A percentile compares a stretch with the other conserved stretches of the same genome.
These are phyloP conservation scores for Pyronema domesticum DNA, from an alignment of 495 filamentous ascomycete genomes.

Conservation along the genomic window DNA sequence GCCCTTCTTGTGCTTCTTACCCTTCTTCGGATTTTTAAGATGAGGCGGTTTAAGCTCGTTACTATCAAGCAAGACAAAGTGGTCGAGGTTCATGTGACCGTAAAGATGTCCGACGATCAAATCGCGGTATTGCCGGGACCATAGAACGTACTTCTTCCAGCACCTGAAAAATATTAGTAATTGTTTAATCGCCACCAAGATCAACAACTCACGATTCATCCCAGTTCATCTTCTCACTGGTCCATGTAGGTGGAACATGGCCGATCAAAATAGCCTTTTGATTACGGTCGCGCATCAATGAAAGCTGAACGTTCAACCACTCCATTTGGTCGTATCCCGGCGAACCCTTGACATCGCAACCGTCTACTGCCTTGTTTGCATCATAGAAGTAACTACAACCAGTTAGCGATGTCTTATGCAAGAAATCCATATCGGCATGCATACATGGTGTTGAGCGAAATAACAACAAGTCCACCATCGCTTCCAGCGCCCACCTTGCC, in stretches of 20 bases:
- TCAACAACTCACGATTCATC: constrained; percentile 37
- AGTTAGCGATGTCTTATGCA: constrained; percentile 12
- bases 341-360: constrained; percentile 56
- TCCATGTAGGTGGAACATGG: constrained; percentile 81
- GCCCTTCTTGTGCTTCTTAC: constrained; percentile 27
- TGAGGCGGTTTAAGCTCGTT: constrained; percentile 41
- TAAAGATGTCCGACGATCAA: constrained; percentile 63
- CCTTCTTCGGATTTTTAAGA: constrained; percentile 31
- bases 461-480: constrained; percentile 46
- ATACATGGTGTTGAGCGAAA: constrained; percentile 80
- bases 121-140: constrained; percentile 78
- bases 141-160: constrained; percentile 95
- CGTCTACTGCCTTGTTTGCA: constrained; percentile 80
- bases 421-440: constrained; percentile 4
- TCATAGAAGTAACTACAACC: constrained; percentile 58
- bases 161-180: constrained; percentile 34
- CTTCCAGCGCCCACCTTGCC: constrained; percentile 17
- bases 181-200: background rate
- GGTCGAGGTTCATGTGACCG: constrained; percentile 95
- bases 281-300: constrained; percentile 58
- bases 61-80: constrained; percentile 86
- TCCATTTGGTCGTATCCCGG: constrained; percentile 91
- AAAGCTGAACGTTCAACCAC: constrained; percentile 83
- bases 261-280: constrained; percentile 93
- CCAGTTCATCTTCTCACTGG: constrained; percentile 68